These are phyloP conservation scores for Penicillium sp. DNA, from an alignment of 2,329 filamentous ascomycete species.

Conservation along the genomic window DNA sequence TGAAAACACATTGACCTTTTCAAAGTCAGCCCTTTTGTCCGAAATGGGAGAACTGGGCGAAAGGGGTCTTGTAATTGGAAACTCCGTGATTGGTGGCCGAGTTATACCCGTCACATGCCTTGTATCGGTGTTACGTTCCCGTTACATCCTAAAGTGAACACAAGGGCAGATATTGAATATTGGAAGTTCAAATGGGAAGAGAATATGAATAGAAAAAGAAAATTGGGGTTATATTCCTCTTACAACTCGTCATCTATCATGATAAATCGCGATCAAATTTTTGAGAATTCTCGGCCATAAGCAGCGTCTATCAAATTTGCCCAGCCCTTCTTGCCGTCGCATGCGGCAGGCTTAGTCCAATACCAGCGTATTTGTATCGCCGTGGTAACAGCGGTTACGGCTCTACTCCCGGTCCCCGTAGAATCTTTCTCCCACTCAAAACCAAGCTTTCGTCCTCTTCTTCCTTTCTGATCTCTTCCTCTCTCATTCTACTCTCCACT, in stretches of 20 bases:
- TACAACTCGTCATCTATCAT: background rate
- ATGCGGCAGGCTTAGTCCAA: slow-evolving; percentile 26
- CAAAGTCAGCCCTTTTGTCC: slow-evolving; percentile 15
- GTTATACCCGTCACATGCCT: slow-evolving; percentile 24
- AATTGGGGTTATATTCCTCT: no score
- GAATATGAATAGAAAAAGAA: background rate
- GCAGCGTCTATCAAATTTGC: slow-evolving; percentile 7
- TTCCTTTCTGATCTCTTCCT: slow-evolving; percentile 35
- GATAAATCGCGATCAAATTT: background rate
- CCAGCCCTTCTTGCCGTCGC: slow-evolving; percentile 29
- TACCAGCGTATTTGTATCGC: slow-evolving; percentile 29
- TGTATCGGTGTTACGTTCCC: slow-evolving; percentile 23
- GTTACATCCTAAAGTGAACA: background rate
- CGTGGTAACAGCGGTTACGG: slow-evolving; percentile 41
- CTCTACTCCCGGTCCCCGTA: slow-evolving; percentile 36
- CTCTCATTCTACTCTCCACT: slow-evolving; percentile 38
- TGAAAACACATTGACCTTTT: slow-evolving; percentile 3
- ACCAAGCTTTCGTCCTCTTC: slow-evolving; percentile 41
- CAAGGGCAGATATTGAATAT: background rate
- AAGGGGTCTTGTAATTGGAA: slow-evolving; percentile 18
- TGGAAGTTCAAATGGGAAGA: background rate
- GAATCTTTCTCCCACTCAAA: slow-evolving; percentile 37
- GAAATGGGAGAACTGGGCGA: slow-evolving; percentile 6
- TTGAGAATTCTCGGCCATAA: background rate
- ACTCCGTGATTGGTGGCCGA: slow-evolving; percentile 21